These are phyloP conservation scores for Geotrichum australiense DNA, from an alignment of 1,139 yeast species.

Conservation along the genomic window DNA sequence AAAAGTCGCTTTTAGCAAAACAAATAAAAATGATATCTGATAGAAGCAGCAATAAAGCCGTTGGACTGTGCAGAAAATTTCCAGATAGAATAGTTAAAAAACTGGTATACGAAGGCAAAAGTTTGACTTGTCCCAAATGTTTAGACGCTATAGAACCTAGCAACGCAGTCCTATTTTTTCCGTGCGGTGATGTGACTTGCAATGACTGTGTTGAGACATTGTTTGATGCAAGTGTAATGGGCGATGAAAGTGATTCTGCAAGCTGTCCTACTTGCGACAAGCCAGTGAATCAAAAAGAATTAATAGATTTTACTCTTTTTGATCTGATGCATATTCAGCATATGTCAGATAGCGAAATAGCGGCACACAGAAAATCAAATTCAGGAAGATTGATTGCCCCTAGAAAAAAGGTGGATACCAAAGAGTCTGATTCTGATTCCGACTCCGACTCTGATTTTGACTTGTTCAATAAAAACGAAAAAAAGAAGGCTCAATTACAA, in stretches of 20 bases:
- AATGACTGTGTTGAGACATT: slow-evolving; percentile 27
- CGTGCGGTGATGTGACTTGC: slow-evolving; percentile 34
- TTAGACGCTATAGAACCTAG: slow-evolving; percentile 50
- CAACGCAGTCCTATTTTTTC: slow-evolving; percentile 32
- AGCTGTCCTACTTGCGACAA: slow-evolving; percentile 26
- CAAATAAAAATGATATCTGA: slow-evolving; percentile 14
- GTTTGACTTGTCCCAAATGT: slow-evolving; percentile 62
- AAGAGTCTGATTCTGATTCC: slow-evolving; percentile 10
- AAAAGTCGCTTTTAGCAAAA: slow-evolving; percentile 43
- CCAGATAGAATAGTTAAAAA: slow-evolving; percentile 20
- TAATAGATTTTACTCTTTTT: slow-evolving; percentile 27
- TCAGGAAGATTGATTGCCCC: slow-evolving; percentile 4
- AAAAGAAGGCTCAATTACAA: slow-evolving; percentile 1
- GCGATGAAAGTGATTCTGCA: slow-evolving; percentile 19
- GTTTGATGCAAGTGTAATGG: slow-evolving; percentile 17
- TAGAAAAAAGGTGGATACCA: slow-evolving; percentile 2
- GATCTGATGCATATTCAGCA: slow-evolving; percentile 23
- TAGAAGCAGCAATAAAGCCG: slow-evolving; percentile 19
- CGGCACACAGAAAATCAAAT: not conserved
- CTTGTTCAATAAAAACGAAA: slow-evolving; percentile 14
- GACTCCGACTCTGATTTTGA: slow-evolving; percentile 11
- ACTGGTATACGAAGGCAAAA: slow-evolving; percentile 25
- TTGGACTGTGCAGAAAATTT: slow-evolving; percentile 21
- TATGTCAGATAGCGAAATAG: slow-evolving; percentile 22
- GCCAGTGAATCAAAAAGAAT: slow-evolving; percentile 19